These are phyloP conservation scores for Catenaria anguillulae DNA, from an alignment of 371 early-diverging fungal genomes.

Conservation along the genomic window DNA sequence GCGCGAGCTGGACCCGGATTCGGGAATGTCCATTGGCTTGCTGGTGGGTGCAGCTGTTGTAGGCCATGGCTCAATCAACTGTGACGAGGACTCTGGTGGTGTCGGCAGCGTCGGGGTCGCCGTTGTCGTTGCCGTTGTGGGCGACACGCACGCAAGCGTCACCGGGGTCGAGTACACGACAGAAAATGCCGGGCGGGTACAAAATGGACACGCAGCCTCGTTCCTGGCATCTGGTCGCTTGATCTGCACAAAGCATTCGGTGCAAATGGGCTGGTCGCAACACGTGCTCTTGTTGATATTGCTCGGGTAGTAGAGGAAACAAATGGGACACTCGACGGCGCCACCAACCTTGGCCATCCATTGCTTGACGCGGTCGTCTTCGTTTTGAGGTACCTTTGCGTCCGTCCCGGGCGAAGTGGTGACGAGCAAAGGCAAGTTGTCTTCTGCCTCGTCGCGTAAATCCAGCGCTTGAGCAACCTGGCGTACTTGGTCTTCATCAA, in stretches of 20 bases:
- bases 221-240: slow-evolving; percentile 43
- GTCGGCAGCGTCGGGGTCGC: background rate
- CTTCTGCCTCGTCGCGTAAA: slow-evolving; percentile 25
- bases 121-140: background rate
- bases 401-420: slow-evolving; percentile 9
- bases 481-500: slow-evolving; percentile 15
- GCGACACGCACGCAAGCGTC: background rate
- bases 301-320: slow-evolving; percentile 46
- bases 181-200: slow-evolving; percentile 73
- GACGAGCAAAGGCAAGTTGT: slow-evolving; percentile 8
- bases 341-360: slow-evolving; percentile 7
- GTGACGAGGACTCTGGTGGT: background rate
- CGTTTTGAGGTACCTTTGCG: slow-evolving; percentile 6
- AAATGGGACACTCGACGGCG: slow-evolving; percentile 23
- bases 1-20: background rate
- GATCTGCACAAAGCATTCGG: slow-evolving; percentile 87
- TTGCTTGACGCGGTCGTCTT: slow-evolving; percentile 9
- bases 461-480: background rate
- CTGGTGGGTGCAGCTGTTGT: background rate
- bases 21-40: background rate
- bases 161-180: slow-evolving; percentile 46
- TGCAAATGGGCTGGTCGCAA: slow-evolving; percentile 88
- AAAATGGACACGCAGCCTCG: slow-evolving; percentile 71
- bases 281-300: slow-evolving; percentile 87
- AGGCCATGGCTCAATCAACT: background rate